Evolutionary conservation across 225 moss, liverwort and hornwort genomes (phyloP).

Genomic region (Sphagnum contortum): DNA sequence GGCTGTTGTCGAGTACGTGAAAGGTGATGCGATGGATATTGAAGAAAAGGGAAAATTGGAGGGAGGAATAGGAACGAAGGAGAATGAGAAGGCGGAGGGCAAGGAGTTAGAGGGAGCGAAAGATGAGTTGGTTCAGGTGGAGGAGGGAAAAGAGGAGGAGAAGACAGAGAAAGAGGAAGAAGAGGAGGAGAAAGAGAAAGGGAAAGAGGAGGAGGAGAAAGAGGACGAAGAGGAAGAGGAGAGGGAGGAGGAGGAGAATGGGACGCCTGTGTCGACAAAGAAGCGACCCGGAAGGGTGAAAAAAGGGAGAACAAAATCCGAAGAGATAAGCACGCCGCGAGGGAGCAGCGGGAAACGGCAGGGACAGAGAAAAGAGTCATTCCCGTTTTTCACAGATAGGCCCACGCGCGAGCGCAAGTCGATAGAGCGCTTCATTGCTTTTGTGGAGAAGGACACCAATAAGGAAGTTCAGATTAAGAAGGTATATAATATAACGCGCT

Average conservation of each 20-base stretch:
- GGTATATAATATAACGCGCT: constrained; percentile 18
- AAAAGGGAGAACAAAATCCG: constrained; percentile 22
- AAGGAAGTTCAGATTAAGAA: constrained; percentile 69
- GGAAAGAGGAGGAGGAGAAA: constrained; percentile 5
- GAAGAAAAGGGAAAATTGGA: constrained; percentile 4
- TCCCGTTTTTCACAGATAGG: constrained; percentile 50
- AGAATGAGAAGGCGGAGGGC: constrained; percentile 2
- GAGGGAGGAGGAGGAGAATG: constrained; percentile 14
- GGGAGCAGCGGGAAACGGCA: constrained; percentile 8
- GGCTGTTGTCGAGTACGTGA: neutral
- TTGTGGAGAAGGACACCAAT: constrained; percentile 51
- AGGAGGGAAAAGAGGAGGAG: constrained; percentile 1
- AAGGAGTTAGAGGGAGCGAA: constrained; percentile 8
- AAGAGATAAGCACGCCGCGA: constrained; percentile 1
- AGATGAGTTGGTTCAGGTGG: constrained; percentile 5
- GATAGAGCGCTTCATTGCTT: constrained; percentile 78
- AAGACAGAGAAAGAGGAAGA: neutral
- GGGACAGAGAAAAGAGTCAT: constrained; percentile 25
- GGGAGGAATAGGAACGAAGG: constrained; percentile 5
- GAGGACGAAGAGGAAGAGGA: constrained; percentile 3
- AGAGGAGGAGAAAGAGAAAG: neutral
- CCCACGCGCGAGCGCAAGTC: constrained; percentile 77
- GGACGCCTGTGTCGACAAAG: constrained; percentile 6
- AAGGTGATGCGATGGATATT: neutral
- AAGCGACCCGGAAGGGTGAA: constrained; percentile 9